These are phyloP conservation scores for Forsythia suspensa DNA, from an alignment of 257 asterid species.

Conservation along the genomic window DNA sequence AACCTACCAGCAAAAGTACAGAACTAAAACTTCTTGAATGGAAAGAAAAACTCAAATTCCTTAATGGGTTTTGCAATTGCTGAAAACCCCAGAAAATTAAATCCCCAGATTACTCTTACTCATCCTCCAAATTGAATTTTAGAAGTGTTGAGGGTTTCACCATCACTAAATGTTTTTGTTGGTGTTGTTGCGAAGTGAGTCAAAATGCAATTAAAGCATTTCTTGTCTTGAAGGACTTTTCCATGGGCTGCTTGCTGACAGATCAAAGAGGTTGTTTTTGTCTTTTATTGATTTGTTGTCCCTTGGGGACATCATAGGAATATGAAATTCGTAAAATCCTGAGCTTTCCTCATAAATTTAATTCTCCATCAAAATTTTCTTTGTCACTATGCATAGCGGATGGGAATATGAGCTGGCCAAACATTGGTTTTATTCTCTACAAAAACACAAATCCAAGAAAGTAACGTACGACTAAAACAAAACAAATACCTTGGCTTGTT, in stretches of 20 bases:
- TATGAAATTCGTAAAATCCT: conserved; percentile 31
- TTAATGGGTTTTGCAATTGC: conserved; percentile 17
- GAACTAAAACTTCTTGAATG: neutral
- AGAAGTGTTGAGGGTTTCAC: conserved; percentile 1
- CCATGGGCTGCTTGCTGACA: conserved; percentile 46
- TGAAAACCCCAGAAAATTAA: conserved; percentile 2
- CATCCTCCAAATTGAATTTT: conserved; percentile 20
- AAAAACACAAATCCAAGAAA: conserved; percentile 34
- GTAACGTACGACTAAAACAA: conserved; percentile 30
- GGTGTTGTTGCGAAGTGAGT: conserved; percentile 16
- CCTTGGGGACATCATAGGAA: conserved; percentile 41
- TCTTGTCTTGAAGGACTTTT: conserved; percentile 27
- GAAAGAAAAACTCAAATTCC: conserved; percentile 15
- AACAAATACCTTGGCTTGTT: conserved; percentile 35
- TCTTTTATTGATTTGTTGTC: conserved; percentile 36
- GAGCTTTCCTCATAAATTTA: conserved; percentile 20
- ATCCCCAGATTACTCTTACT: neutral
- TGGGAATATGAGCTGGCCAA: conserved; percentile 54
- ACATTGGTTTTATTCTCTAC: conserved; percentile 38
- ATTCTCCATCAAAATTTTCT: conserved; percentile 19
- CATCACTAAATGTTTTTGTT: neutral
- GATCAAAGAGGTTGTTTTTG: conserved; percentile 40
- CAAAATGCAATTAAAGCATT: conserved; percentile 29
- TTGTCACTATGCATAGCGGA: conserved; percentile 44
- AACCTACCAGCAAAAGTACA: conserved; percentile 27